phyloP scores from a whole-genome alignment of 2,329 filamentous ascomycete species.

The Cucurbitaria berberidis region DNA sequence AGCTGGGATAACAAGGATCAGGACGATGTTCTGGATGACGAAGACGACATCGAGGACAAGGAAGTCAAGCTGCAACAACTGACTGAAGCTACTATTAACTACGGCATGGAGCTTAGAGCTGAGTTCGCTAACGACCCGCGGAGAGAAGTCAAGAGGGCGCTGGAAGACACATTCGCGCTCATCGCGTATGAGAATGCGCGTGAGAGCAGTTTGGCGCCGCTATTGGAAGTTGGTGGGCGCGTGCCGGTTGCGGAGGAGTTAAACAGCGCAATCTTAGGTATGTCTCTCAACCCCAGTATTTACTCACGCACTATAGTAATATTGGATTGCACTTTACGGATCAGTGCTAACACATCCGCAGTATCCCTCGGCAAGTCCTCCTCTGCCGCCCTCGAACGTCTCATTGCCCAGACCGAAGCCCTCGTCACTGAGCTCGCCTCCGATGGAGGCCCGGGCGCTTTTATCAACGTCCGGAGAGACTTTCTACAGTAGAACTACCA shows the following conservation, averaged over 20 bases:
- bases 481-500: conserved; percentile 35
- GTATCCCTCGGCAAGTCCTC: conserved; percentile 91
- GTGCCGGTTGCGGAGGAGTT: conserved; percentile 87
- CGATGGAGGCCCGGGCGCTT: conserved; percentile 80
- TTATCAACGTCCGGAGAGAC: conserved; percentile 69
- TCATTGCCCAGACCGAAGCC: conserved; percentile 86
- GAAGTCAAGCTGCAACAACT: conserved; percentile 53
- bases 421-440: conserved; percentile 82
- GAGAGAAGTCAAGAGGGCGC: conserved; percentile 71
- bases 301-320: neutral
- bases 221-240: conserved; percentile 77
- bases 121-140: conserved; percentile 78
- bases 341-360: conserved; percentile 51
- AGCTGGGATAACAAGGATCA: conserved; percentile 37
- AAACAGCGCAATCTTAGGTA: conserved; percentile 89
- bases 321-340: neutral
- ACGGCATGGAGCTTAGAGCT: conserved; percentile 77
- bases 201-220: conserved; percentile 75
- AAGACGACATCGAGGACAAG: conserved; percentile 42
- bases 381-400: conserved; percentile 79
- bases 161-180: conserved; percentile 85
- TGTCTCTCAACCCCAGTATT: conserved; percentile 6
- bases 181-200: conserved; percentile 85
- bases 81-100: conserved; percentile 73
- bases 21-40: conserved; percentile 50